Base-by-base conservation (phyloP, 768 basidiomycete species). In the Boletus rubropictus region DNA sequence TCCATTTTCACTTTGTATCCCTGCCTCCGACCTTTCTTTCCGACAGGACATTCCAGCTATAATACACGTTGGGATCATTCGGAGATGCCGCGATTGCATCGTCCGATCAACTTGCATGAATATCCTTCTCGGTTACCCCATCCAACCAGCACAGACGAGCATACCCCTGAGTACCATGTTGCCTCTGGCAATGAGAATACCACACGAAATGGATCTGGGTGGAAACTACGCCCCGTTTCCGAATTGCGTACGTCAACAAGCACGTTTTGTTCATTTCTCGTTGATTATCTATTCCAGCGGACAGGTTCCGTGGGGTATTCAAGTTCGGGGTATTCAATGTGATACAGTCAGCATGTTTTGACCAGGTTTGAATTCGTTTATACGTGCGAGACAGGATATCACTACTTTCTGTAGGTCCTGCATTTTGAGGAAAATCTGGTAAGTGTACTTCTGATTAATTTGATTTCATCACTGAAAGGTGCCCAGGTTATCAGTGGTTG, bases 251-350 rank as follows among this genome's bases (percentile, higher is more conserved):
- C 54, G 79, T 49, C 6, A 17, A 4, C 25, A 34, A 22, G 37
- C 22, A 25, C 42, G 9, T 15, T 24, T 18, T 14, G 1, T 38
- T 22, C 35, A 10, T 48, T 27, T 47, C 4, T 28, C 12, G 49
- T 49, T 39, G 51, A 50, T 29, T n/a, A 51, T 32, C 49, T 14
- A 37, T 35, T 37, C 8, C 54, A 95, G 94, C 90, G 42, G 88
- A 92, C 59, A 74, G 82, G 14, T 92, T 86, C 64, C 80, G 88
- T 14, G 71, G 75, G 0, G 69, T 91, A 2, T 96, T 94, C 77
- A 87, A 86, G 58, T 96, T 94, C 54, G 82, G 82, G 0, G 79
- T 86, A 3, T 97, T 97, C 73, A 98, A 98, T 62, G 83, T 86
- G 3, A 80, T 97, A 18, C 95, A 99, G 56, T 90, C 88, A 12